Conservation (phyloP, 2,329 filamentous ascomycete genomes). For the Apiospora malaysiana region DNA sequence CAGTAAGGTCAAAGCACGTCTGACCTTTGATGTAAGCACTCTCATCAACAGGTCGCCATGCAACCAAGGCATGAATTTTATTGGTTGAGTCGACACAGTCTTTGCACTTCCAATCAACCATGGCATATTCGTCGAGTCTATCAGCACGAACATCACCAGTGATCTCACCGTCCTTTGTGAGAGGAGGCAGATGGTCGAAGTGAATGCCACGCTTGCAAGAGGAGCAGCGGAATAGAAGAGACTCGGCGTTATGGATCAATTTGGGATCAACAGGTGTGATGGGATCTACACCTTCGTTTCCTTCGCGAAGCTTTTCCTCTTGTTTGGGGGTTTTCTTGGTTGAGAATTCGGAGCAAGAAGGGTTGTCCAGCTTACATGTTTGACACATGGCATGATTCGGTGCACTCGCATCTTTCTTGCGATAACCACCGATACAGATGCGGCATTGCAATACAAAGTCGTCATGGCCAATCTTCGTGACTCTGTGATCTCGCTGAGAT, state of each 20-base stretch:
- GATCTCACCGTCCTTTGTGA: constrained; percentile 42
- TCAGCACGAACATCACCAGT: constrained; percentile 60
- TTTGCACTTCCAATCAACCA: constrained; percentile 76
- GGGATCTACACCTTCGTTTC: constrained; percentile 82
- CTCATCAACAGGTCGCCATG: constrained; percentile 78
- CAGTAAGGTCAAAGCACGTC: constrained; percentile 61
- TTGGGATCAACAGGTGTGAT: constrained; percentile 65
- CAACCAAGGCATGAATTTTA: constrained; percentile 80
- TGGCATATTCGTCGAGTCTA: constrained; percentile 73
- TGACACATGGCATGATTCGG: constrained; percentile 77
- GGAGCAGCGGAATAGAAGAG: constrained; percentile 83
- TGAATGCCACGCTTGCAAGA: constrained; percentile 82
- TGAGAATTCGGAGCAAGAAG: constrained; percentile 77
- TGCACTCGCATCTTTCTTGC: constrained; percentile 70
- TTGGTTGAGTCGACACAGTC: constrained; percentile 70
- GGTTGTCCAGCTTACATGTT: constrained; percentile 68
- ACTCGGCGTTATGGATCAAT: constrained; percentile 76
- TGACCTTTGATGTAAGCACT: constrained; percentile 59
- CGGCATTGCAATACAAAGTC: constrained; percentile 90
- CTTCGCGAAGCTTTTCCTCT: constrained; percentile 81
- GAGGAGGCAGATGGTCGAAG: constrained; percentile 76
- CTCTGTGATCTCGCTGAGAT: constrained; percentile 79
- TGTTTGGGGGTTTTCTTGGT: constrained; percentile 74
- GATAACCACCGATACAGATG: constrained; percentile 74
- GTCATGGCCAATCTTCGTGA: constrained; percentile 80